Evolutionary conservation across 306 rosid species (phyloP), one percentile per base, ranked within the genome.

Genomic region (Cucumis melo): DNA sequence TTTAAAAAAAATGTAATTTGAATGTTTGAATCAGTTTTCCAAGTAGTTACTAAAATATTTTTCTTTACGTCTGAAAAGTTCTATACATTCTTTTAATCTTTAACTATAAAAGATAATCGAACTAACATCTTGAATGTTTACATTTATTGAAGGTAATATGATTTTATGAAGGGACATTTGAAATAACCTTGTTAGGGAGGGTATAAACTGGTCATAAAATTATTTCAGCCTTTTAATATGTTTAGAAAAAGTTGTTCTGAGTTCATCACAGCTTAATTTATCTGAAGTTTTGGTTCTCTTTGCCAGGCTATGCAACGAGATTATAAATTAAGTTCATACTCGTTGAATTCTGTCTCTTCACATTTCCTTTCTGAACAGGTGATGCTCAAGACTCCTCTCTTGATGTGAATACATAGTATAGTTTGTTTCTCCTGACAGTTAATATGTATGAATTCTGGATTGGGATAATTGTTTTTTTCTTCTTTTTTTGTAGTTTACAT

Each of bases 331-430:
- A 94, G 99, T 86, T 94, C 99, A 6, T 94, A 94, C 84, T 94
- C 99, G 2, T 83, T 94, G 86, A 94, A 94, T 84, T 94, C 96
- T 76, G 99, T 94, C 80, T 94, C 97, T 1, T 91, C 99, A 21
- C 96, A 92, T 82, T 94, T 94, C 82, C 99, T 94, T 75, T 92
- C 97, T 19, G 97, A 94, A 87, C 97, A 94, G 93, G 99, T 89
- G 80, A 85, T 72, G 76, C 62, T 65, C 78, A 34, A 19, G 48
- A 14, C 74, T 73, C 24, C 34, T 59, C 78, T 58, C 58, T 82
- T 74, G 48, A 62, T 61, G 60, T 38, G 60, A 72, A 76, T 24
- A 5, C 73, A 55, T n/a, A 11, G 10, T 13, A 57, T 58, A 64
- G 74, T 82, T 65, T 80, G 54, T 74, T 83, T 57, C 74, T 46